Percentiles rank a stretch among this genome's conserved stretches.
Evolutionary conservation across 1,284 basidiomycete genomes (phyloP).

Genomic region (Malassezia equina): DNA sequence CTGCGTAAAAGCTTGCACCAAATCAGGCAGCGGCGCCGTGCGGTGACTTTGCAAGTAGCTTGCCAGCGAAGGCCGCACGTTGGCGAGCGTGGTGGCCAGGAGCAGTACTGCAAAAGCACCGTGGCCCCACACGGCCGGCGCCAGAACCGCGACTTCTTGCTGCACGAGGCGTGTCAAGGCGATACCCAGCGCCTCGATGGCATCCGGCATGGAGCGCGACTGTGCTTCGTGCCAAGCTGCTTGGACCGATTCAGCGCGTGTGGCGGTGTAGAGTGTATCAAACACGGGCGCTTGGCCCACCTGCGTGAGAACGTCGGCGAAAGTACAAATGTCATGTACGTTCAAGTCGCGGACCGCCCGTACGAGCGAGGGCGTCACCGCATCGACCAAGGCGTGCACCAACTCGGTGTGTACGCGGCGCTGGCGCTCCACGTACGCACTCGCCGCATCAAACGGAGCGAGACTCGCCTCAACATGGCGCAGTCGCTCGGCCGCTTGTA

Average conservation of each 20-base stretch:
- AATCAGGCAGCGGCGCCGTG: neutral
- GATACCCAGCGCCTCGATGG: neutral
- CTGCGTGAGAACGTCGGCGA: constrained; percentile 1
- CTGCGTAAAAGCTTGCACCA: constrained; percentile 1
- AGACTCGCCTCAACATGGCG: constrained; percentile 75
- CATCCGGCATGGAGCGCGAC: neutral
- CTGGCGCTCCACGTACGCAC: constrained; percentile 9
- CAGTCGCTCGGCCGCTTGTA: constrained; percentile 74
- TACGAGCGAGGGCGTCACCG: neutral
- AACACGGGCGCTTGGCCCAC: constrained; percentile 1
- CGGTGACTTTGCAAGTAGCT: neutral
- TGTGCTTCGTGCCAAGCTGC: neutral
- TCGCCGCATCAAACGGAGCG: constrained; percentile 59
- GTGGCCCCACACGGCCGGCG: constrained; percentile 2
- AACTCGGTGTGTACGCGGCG: neutral
- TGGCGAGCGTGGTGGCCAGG: neutral
- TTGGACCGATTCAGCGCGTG: neutral
- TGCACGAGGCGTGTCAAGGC: neutral
- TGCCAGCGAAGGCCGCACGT: neutral
- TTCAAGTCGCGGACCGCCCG: neutral
- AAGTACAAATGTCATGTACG: neutral
- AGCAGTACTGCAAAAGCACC: neutral
- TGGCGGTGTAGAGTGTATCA: neutral
- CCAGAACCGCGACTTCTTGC: neutral
- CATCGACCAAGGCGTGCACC: neutral